These are phyloP conservation scores for Fraxinus dipetala DNA, from an alignment of 305 asterid genomes.

Conservation along the genomic window DNA sequence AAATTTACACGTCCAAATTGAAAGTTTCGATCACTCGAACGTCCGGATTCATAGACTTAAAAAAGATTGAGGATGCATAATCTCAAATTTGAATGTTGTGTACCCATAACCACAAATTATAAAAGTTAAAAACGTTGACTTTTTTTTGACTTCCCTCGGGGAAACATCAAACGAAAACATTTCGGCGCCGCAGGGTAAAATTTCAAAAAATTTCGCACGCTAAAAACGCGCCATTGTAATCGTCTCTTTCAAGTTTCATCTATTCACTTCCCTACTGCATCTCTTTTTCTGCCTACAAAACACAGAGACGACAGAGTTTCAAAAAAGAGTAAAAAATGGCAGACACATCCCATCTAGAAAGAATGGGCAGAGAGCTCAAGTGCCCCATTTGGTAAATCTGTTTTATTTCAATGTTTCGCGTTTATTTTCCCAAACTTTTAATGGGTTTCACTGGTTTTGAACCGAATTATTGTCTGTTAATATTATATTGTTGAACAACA, in stretches of 20 bases:
- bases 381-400: constrained; percentile 79
- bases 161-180: constrained; percentile 22
- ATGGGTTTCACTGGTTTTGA: not conserved
- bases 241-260: not conserved
- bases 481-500: not conserved
- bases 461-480: not conserved
- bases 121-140: not conserved
- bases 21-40: too few species aligned
- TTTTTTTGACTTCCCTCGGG: constrained; percentile 9
- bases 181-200: constrained; percentile 30
- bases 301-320: not conserved
- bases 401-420: not conserved
- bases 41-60: too few species aligned
- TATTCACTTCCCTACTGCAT: not conserved
- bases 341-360: constrained; percentile 69
- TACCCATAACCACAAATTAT: not conserved
- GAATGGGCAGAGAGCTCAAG: constrained; percentile 95
- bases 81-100: not conserved
- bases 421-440: not conserved
- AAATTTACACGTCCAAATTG: not conserved
- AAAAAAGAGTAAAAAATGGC: constrained; percentile 39
- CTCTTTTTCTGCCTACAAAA: not conserved
- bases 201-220: constrained; percentile 12
- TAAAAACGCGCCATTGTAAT: constrained; percentile 9
- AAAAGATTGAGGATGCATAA: not conserved